Conservation (phyloP, 352 stramenopile genomes). For the Phytopythium oedochilum region DNA sequence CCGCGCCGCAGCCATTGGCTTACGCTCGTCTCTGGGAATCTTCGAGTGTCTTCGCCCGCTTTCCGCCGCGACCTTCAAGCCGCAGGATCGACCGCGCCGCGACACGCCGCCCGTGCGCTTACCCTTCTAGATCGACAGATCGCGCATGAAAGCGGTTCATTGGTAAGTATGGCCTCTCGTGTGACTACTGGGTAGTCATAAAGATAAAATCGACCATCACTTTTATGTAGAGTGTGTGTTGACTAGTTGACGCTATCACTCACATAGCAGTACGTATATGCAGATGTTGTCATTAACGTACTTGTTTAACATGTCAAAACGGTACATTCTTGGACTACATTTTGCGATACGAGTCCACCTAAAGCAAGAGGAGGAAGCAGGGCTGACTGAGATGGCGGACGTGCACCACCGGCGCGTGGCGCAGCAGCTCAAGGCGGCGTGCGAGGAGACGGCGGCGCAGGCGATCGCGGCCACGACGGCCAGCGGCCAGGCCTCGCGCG, state of each 20-base stretch:
- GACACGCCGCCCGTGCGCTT: background rate
- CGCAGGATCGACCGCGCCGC: background rate
- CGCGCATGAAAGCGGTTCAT: background rate
- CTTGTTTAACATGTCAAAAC: background rate
- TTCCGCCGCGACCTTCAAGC: background rate
- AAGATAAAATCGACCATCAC: background rate
- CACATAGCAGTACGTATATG: background rate
- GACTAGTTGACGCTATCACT: background rate
- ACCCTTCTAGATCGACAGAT: background rate
- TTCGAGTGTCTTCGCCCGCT: background rate
- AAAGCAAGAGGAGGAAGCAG: background rate
- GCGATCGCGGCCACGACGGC: constrained; percentile 67
- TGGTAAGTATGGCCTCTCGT: background rate
- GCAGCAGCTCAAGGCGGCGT: constrained; percentile 70
- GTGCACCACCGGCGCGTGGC: constrained; percentile 63
- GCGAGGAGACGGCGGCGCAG: constrained; percentile 77
- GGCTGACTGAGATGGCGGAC: constrained; percentile 37
- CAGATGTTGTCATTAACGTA: too few species aligned
- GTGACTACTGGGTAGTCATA: background rate
- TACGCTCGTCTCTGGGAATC: background rate
- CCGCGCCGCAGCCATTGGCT: background rate
- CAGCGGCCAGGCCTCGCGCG: constrained; percentile 60
- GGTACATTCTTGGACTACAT: background rate
- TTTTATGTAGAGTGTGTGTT: background rate
- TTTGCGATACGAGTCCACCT: background rate